Base-by-base conservation (phyloP, 805 yeast genomes). In the Scheffersomyces stipitis region DNA sequence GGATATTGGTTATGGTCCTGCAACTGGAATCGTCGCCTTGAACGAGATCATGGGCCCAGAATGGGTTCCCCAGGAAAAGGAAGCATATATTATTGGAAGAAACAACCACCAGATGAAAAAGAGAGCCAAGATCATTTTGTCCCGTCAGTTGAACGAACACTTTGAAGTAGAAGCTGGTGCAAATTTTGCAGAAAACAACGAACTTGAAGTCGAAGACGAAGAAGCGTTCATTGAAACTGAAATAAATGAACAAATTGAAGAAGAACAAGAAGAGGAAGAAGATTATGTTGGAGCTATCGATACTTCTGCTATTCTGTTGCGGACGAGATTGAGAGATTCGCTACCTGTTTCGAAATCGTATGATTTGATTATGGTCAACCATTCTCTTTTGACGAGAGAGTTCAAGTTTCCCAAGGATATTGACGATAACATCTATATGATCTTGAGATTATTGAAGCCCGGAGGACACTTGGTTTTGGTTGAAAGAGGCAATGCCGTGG, bases 1-100 rank as follows among this genome's bases (percentile, higher is more conserved):
- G 33, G 95, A 87, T 52, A 76, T 87, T 10, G 91, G 96, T 0
- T 81, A 74, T 54, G 98, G 99, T 0, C 98, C 99, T 1, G 91
- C 88, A 2, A 83, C 95, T 0, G 97, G 97, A 2, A 80, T 93
- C 69, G 63, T 90, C 12, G 98, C 95, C 0, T 66, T 89, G 35
- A 87, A 90, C 53, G 96, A 89, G 51, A 50, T 90, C 1, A 78
- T 87, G 80, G 89, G 86, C 0, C 72, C 72, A 2, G 73, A 73
- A 0, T 84, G 76, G 63, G 56, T 62, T 14, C 88, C 95, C 0
- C 64, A 63, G 14, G 64, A 66, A 10, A 86, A 86, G 49, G 88
- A 86, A 27, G 80, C 86, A 0, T 85, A 83, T 16, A 73, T 90
- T 13, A 67, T 81, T 14, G 93, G 96, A 1, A 61, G 77, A 28